These are phyloP conservation scores for Boletus subparvulus DNA, from an alignment of 768 basidiomycete genomes.

Conservation along the genomic window DNA sequence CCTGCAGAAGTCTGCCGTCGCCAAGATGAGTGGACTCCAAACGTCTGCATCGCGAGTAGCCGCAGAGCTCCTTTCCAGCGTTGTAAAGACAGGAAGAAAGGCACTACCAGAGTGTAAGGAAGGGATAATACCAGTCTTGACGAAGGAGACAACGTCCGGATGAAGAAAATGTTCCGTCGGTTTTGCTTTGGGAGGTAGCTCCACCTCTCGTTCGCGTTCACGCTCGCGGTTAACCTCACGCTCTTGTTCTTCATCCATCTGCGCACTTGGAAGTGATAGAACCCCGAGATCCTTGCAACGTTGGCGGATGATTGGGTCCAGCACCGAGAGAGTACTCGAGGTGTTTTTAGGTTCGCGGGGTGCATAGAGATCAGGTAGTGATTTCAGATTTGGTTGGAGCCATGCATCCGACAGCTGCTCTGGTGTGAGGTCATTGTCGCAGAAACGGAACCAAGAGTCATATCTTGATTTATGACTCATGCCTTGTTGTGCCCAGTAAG, in stretches of 20 bases:
- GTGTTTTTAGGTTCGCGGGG: background rate
- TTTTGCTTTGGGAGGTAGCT: constrained; percentile 31
- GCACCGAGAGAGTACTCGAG: background rate
- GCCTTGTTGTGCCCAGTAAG: constrained; percentile 24
- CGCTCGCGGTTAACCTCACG: constrained; percentile 43
- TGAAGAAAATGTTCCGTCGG: constrained; percentile 19
- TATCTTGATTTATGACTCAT: constrained; percentile 7
- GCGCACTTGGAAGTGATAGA: constrained; percentile 4
- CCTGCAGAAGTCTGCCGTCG: constrained; percentile 8
- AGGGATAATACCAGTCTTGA: constrained; percentile 27
- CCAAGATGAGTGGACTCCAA: constrained; percentile 14
- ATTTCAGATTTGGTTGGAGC: constrained; percentile 38
- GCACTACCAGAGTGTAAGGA: background rate
- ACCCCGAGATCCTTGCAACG: constrained; percentile 13
- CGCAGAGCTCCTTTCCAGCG: constrained; percentile 1
- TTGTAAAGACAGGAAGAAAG: constrained; percentile 20
- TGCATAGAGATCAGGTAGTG: constrained; percentile 36
- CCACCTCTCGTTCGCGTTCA: constrained; percentile 38
- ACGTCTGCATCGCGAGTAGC: constrained; percentile 15
- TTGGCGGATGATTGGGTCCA: constrained; percentile 1
- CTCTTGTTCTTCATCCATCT: constrained; percentile 45
- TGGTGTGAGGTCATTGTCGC: background rate
- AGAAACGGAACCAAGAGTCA: constrained; percentile 14
- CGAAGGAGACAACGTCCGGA: constrained; percentile 15
- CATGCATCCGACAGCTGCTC: constrained; percentile 23